These are phyloP conservation scores for Magnolia changhungtana DNA, from an alignment of 164 flowering plant genomes.

Conservation along the genomic window DNA sequence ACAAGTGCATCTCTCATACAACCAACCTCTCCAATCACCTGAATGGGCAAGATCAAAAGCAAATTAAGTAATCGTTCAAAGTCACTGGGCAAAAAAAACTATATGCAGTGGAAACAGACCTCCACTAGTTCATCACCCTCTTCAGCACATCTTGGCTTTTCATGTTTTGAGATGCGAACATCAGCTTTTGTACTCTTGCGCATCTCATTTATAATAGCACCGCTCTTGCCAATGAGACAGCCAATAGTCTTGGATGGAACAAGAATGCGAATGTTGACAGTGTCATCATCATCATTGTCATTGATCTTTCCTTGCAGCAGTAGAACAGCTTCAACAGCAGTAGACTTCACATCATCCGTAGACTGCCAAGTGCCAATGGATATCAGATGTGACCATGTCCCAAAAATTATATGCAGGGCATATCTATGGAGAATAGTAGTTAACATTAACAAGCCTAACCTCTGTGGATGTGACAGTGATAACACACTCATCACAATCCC, in stretches of 20 bases:
- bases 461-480: conserved; percentile 70
- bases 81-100: background rate
- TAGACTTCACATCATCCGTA: conserved; percentile 72
- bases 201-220: conserved; percentile 87
- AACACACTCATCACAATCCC: conserved; percentile 58
- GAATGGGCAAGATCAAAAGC: background rate
- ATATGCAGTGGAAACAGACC: conserved; percentile 35
- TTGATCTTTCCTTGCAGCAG: conserved; percentile 88
- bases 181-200: conserved; percentile 85
- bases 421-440: background rate
- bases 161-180: conserved; percentile 78
- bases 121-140: conserved; percentile 74
- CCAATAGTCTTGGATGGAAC: conserved; percentile 88
- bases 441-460: conserved; percentile 35
- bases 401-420: background rate
- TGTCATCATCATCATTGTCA: conserved; percentile 66
- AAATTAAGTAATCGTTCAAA: background rate
- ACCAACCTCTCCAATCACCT: conserved; percentile 73
- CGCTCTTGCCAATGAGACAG: conserved; percentile 89
- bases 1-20: conserved; percentile 86
- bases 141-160: conserved; percentile 61
- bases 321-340: conserved; percentile 88
- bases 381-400: background rate
- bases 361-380: conserved; percentile 40
- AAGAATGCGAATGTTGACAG: conserved; percentile 57